phyloP scores from a whole-genome alignment of 495 filamentous ascomycete species.

The Penicillium longicatenatum region DNA sequence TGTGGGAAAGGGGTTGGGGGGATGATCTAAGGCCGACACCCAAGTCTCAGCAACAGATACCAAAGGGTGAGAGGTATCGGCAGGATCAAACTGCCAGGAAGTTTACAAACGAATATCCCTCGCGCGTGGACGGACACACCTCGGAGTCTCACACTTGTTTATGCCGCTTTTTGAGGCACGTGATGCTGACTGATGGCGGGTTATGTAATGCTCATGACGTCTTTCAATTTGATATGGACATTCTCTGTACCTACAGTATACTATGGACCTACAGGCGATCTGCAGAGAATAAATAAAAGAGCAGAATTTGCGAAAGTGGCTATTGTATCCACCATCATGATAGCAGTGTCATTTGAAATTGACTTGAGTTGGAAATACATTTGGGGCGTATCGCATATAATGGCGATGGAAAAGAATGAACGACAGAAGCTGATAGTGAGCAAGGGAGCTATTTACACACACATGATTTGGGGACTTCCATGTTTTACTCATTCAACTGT shows the following conservation, averaged over 20 bases:
- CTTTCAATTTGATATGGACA: neutral
- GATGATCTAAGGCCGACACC: conserved; percentile 3
- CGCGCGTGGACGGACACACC: conserved; percentile 18
- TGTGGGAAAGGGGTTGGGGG: neutral
- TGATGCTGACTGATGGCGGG: conserved; percentile 21
- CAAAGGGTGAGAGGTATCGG: conserved; percentile 3
- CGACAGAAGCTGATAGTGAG: conserved; percentile 1
- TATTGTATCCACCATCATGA: neutral
- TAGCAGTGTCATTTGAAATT: neutral
- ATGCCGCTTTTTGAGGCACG: conserved; percentile 26
- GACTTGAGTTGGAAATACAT: neutral
- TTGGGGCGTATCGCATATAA: neutral
- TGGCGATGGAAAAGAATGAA: neutral
- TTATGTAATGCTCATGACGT: conserved; percentile 12
- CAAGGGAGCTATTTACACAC: conserved; percentile 16
- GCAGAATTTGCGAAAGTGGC: neutral
- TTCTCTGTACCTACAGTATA: neutral
- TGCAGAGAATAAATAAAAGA: too few species aligned
- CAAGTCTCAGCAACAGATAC: conserved; percentile 4
- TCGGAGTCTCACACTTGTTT: conserved; percentile 20
- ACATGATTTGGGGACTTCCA: neutral
- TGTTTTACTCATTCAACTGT: conserved; percentile 58
- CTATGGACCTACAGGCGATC: neutral
- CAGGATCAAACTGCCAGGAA: conserved; percentile 15
- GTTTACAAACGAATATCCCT: conserved; percentile 20